Conservation (phyloP, 2,329 filamentous ascomycete species). For the Sphaceloma murrayae region DNA sequence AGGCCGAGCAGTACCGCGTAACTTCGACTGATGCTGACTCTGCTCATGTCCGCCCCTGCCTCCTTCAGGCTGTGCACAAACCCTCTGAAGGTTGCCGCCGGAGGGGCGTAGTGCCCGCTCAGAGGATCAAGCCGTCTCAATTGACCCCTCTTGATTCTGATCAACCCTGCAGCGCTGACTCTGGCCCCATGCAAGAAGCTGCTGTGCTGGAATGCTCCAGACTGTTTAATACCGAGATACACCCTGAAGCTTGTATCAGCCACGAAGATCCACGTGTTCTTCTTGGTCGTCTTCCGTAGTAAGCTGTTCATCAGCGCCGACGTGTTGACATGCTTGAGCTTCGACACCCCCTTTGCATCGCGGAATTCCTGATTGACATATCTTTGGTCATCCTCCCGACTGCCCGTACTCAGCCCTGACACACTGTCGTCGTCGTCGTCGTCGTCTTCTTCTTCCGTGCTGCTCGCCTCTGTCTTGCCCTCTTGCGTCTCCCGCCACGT, state of each 20-base stretch:
- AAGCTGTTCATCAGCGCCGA: constrained; percentile 69
- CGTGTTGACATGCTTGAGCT: constrained; percentile 57
- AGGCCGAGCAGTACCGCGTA: constrained; percentile 76
- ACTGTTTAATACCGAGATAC: constrained; percentile 84
- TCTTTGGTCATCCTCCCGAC: constrained; percentile 52
- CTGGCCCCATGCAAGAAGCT: constrained; percentile 78
- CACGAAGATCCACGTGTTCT: constrained; percentile 91
- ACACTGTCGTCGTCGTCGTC: constrained; percentile 27
- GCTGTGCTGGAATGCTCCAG: constrained; percentile 81
- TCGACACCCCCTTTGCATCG: constrained; percentile 50
- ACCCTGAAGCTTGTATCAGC: constrained; percentile 75
- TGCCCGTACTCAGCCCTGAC: constrained; percentile 38
- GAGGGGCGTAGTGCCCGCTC: constrained; percentile 73
- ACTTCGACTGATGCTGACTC: constrained; percentile 67
- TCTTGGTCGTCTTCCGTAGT: constrained; percentile 66
- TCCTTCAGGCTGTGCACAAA: constrained; percentile 67
- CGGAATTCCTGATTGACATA: constrained; percentile 57
- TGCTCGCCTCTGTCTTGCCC: constrained; percentile 19
- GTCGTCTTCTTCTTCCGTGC: constrained; percentile 26
- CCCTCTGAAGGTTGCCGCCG: constrained; percentile 69
- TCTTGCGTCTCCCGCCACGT: constrained; percentile 31
- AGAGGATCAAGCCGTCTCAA: constrained; percentile 61
- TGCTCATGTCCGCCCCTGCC: constrained; percentile 67
- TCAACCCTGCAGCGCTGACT: constrained; percentile 72
- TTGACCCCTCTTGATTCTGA: constrained; percentile 74